Evolutionary conservation across 139 green algal genomes (phyloP).

Genomic region (Chlorella sp.): DNA sequence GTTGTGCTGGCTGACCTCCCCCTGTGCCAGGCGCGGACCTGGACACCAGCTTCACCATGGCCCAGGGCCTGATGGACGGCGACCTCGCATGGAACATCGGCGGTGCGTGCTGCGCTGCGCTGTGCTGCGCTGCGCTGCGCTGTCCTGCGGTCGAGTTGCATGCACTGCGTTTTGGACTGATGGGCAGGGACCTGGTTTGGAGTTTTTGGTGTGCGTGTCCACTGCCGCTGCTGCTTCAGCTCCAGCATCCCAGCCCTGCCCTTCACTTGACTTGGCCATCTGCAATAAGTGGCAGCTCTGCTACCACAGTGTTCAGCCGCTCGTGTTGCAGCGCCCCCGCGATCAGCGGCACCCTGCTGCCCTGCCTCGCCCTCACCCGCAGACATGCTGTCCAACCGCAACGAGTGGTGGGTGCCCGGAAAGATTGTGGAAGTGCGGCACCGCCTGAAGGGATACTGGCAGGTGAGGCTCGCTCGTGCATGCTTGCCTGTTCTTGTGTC

Average conservation of each 20-base stretch:
- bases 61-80: slow-evolving; percentile 71
- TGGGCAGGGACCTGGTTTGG: too few relatives aligned
- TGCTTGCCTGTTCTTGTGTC: too few relatives aligned
- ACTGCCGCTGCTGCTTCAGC: too few relatives aligned
- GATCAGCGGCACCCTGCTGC: neutral
- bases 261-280: too few relatives aligned
- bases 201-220: too few relatives aligned
- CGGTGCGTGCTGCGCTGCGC: neutral
- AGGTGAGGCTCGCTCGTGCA: slow-evolving; percentile 48
- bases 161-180: too few relatives aligned
- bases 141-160: too few relatives aligned
- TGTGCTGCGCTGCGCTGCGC: neutral
- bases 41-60: slow-evolving; percentile 82
- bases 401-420: slow-evolving; percentile 92
- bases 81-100: slow-evolving; percentile 72
- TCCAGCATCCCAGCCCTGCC: too few relatives aligned
- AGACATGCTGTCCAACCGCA: slow-evolving; percentile 85
- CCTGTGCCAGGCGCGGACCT: slow-evolving; percentile 78
- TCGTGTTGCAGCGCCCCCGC: too few relatives aligned
- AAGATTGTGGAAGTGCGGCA: slow-evolving; percentile 90
- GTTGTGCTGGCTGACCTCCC: neutral
- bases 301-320: too few relatives aligned
- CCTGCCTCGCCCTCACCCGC: neutral
- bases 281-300: too few relatives aligned
- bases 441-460: slow-evolving; percentile 75